These are phyloP conservation scores for Botrytis paeoniae DNA, from an alignment of 2,329 filamentous ascomycete genomes.

Conservation along the genomic window DNA sequence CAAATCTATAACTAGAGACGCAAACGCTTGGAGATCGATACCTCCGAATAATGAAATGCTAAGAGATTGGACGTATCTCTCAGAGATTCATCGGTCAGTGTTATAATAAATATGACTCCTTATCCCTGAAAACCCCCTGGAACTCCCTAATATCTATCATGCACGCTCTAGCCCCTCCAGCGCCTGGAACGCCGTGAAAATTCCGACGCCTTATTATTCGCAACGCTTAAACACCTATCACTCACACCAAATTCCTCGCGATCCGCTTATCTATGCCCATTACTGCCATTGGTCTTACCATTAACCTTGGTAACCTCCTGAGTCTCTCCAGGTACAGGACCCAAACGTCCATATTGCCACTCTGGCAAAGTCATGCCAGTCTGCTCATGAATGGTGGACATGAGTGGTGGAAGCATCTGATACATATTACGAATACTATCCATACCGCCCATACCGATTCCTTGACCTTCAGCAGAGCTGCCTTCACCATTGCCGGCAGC, in stretches of 20 bases:
- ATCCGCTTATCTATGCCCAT: neutral
- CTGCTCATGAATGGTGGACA: conserved; percentile 84
- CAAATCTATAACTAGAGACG: neutral
- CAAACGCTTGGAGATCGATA: neutral
- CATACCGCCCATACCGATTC: conserved; percentile 50
- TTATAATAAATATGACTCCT: neutral
- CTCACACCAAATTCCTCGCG: neutral
- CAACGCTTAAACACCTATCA: neutral
- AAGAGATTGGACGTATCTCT: neutral
- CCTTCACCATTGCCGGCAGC: conserved; percentile 34
- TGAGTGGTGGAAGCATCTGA: conserved; percentile 77
- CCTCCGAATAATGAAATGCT: neutral
- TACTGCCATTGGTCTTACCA: conserved; percentile 22
- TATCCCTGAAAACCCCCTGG: neutral
- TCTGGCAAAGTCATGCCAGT: conserved; percentile 77
- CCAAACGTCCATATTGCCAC: conserved; percentile 63
- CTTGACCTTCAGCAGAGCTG: conserved; percentile 33
- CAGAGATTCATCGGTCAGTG: neutral
- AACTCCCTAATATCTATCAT: neutral
- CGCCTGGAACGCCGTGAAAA: neutral
- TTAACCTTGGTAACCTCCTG: conserved; percentile 22
- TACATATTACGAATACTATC: conserved; percentile 72
- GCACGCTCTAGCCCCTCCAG: no score
- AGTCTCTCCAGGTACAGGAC: conserved; percentile 34
- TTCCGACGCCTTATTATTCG: neutral